A percentile compares a stretch with the other conserved stretches of the same genome.
Evolutionary conservation across 768 basidiomycete species (phyloP).

Genomic region (Hericium coralloides): DNA sequence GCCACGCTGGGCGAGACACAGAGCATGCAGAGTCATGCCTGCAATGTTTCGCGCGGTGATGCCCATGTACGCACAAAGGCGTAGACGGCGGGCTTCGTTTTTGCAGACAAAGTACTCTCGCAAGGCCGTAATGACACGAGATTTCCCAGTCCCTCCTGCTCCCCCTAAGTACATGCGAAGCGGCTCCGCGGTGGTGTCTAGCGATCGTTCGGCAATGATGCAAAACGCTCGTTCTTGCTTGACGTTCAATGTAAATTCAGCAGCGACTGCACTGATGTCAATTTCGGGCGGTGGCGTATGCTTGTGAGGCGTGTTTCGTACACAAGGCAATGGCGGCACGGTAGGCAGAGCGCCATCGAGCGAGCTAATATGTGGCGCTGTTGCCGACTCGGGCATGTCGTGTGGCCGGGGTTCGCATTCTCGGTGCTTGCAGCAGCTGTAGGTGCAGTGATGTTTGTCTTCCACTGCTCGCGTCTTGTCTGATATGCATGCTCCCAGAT

Average conservation of each 20-base stretch:
- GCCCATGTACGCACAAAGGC: conserved; percentile 28
- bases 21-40: conserved; percentile 31
- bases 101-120: conserved; percentile 21
- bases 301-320: neutral
- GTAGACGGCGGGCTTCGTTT: conserved; percentile 18
- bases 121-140: conserved; percentile 27
- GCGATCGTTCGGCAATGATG: conserved; percentile 22
- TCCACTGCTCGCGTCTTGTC: no score
- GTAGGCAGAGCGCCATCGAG: neutral
- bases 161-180: conserved; percentile 30
- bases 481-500: no score
- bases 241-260: conserved; percentile 23
- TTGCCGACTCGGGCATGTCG: no score
- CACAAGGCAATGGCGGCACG: no score
- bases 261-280: neutral
- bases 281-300: neutral
- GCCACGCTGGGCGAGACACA: conserved; percentile 3
- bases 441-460: no score
- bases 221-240: conserved; percentile 27
- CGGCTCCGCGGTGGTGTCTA: conserved; percentile 6
- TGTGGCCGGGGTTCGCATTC: no score
- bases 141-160: no score
- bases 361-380: neutral
- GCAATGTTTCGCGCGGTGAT: conserved; percentile 30
- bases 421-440: neutral